Evolutionary conservation across 1,284 basidiomycete species (phyloP).

Genomic region (Cryptococcus jaspeensis): DNA sequence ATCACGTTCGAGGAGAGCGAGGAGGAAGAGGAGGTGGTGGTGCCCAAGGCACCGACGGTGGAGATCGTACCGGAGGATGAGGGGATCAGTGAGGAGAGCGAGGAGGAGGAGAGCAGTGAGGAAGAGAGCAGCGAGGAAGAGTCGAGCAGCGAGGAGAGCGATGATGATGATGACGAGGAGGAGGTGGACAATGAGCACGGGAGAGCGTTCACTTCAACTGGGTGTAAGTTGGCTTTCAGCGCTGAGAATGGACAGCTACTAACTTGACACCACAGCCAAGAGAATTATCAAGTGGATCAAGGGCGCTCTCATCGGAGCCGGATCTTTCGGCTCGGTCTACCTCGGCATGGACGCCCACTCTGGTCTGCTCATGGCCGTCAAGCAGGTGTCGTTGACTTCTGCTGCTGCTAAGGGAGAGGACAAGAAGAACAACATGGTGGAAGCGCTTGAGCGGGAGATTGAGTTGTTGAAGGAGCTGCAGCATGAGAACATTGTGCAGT

Average conservation of each 20-base stretch:
- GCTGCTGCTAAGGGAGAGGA: constrained; percentile 86
- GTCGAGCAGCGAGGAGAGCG: constrained; percentile 47
- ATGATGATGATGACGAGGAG: constrained; percentile 54
- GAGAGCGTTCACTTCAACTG: constrained; percentile 61
- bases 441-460: constrained; percentile 92
- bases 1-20: constrained; percentile 52
- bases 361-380: constrained; percentile 97
- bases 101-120: constrained; percentile 40
- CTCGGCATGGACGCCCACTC: constrained; percentile 95
- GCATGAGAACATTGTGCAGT: constrained; percentile 97
- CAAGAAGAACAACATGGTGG: constrained; percentile 91
- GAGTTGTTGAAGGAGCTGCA: constrained; percentile 92
- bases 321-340: constrained; percentile 93
- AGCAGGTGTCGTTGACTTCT: constrained; percentile 93
- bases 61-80: constrained; percentile 11
- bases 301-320: constrained; percentile 94
- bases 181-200: constrained; percentile 54
- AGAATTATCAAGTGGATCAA: constrained; percentile 95
- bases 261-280: constrained; percentile 47
- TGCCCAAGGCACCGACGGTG: constrained; percentile 7
- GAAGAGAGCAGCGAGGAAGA: constrained; percentile 38
- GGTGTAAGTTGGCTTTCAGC: constrained; percentile 54
- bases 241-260: background rate
- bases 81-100: constrained; percentile 14
- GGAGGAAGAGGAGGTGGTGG: constrained; percentile 32